These are phyloP conservation scores for Kwoniella bestiolae DNA, from an alignment of 768 basidiomycete species.

Conservation along the genomic window DNA sequence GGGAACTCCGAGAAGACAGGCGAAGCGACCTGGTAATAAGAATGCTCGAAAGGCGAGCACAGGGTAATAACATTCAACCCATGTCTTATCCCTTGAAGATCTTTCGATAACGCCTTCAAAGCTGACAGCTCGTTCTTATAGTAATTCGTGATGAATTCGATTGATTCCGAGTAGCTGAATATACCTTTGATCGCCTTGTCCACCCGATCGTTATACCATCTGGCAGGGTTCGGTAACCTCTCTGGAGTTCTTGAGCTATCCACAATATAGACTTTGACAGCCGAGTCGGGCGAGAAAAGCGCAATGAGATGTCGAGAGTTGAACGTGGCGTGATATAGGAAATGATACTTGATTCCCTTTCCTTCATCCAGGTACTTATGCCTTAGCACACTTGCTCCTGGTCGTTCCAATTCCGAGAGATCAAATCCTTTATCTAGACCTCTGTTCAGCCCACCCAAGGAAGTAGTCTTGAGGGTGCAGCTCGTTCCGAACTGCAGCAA, in stretches of 20 bases:
- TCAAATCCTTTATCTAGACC: slow-evolving; percentile 84
- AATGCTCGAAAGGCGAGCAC: slow-evolving; percentile 81
- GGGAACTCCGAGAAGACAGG: slow-evolving; percentile 81
- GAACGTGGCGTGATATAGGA: slow-evolving; percentile 83
- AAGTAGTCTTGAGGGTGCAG: slow-evolving; percentile 69
- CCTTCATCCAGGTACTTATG: slow-evolving; percentile 77
- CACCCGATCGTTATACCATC: slow-evolving; percentile 70
- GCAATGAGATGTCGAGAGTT: slow-evolving; percentile 83
- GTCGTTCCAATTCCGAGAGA: slow-evolving; percentile 75
- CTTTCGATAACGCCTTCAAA: slow-evolving; percentile 82
- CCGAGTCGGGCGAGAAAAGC: slow-evolving; percentile 74
- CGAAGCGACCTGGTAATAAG: slow-evolving; percentile 76
- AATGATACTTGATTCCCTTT: slow-evolving; percentile 72
- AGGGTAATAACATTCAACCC: slow-evolving; percentile 69
- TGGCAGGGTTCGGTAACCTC: slow-evolving; percentile 74
- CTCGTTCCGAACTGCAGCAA: slow-evolving; percentile 82
- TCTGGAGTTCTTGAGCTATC: slow-evolving; percentile 88
- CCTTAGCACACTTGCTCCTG: slow-evolving; percentile 65
- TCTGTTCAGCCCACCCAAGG: slow-evolving; percentile 72
- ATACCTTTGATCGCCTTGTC: slow-evolving; percentile 61
- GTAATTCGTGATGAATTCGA: slow-evolving; percentile 66
- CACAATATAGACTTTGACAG: slow-evolving; percentile 80
- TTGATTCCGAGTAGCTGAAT: slow-evolving; percentile 67
- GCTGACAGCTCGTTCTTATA: slow-evolving; percentile 79
- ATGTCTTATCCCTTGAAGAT: slow-evolving; percentile 74